A percentile compares a stretch with the other conserved stretches of the same genome.
These are phyloP conservation scores for Crithidia expoeki DNA, from an alignment of 208 protist genomes.

Conservation along the genomic window DNA sequence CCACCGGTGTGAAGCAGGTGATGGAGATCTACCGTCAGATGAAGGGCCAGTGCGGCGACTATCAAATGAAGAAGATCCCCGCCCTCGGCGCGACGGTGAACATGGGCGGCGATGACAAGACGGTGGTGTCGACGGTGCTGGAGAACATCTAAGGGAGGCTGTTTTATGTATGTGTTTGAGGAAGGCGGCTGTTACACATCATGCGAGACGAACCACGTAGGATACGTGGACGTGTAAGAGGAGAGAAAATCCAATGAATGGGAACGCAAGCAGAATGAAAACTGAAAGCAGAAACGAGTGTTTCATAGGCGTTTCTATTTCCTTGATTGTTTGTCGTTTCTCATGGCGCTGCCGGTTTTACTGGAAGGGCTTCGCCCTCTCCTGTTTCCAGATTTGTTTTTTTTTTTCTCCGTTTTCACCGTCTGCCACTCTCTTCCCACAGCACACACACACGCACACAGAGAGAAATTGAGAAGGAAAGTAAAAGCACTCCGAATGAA, in stretches of 20 bases:
- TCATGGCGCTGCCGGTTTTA: no score
- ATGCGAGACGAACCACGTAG: not conserved
- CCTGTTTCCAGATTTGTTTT: not conserved
- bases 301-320: no score
- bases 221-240: not conserved
- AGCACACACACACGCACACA: no score
- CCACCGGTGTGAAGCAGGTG: slow-evolving; percentile 92
- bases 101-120: slow-evolving; percentile 95
- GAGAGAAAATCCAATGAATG: no score
- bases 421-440: not conserved
- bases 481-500: no score
- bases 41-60: slow-evolving; percentile 90
- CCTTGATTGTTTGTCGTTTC: not conserved
- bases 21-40: slow-evolving; percentile 94
- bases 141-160: slow-evolving; percentile 67
- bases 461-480: no score
- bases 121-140: slow-evolving; percentile 84
- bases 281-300: not conserved
- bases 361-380: no score
- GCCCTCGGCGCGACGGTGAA: slow-evolving; percentile 86
- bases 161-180: no score
- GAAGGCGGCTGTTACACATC: no score
- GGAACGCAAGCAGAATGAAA: not conserved
- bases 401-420: no score
- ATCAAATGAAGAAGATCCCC: slow-evolving; percentile 87